Percentiles rank a stretch among this genome's conserved stretches.
Evolutionary conservation across 805 yeast species (phyloP).

Genomic region (Barnettozyma siamensis): DNA sequence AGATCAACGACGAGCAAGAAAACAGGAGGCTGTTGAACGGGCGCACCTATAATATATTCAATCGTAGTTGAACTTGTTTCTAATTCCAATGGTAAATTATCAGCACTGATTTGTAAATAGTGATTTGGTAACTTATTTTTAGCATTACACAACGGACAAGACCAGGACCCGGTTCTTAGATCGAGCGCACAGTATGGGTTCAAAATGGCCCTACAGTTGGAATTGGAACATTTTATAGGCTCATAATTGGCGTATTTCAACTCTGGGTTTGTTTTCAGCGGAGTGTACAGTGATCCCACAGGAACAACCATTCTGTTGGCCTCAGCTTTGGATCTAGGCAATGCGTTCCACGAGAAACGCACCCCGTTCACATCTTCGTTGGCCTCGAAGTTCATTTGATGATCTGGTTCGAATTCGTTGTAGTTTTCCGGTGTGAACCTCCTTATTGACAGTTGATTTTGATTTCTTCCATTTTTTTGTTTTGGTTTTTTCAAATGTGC

Average conservation of each 20-base stretch:
- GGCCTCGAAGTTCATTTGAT: conserved; percentile 42
- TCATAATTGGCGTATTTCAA: conserved; percentile 78
- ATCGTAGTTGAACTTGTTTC: conserved; percentile 64
- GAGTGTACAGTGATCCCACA: conserved; percentile 92
- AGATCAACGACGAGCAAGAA: conserved; percentile 82
- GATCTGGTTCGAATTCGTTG: background rate
- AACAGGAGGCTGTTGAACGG: conserved; percentile 79
- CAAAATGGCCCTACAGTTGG: conserved; percentile 76
- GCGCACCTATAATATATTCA: conserved; percentile 79
- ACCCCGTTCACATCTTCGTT: conserved; percentile 71
- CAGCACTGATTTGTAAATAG: conserved; percentile 69
- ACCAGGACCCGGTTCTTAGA: conserved; percentile 70
- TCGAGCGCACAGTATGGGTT: conserved; percentile 86
- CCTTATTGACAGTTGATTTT: background rate
- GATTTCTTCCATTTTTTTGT: background rate
- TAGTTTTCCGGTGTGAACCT: background rate
- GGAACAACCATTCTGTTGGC: conserved; percentile 92
- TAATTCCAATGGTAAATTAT: conserved; percentile 77
- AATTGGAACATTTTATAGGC: conserved; percentile 71
- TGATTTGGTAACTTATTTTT: conserved; percentile 81
- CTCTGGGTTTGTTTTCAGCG: conserved; percentile 73
- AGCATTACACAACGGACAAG: conserved; percentile 74
- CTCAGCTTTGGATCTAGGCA: conserved; percentile 85
- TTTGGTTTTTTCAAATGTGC: conserved; percentile 4
- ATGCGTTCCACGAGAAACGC: conserved; percentile 74